phyloP scores from a whole-genome alignment of 2,329 filamentous ascomycete species.

The Monascus ruber region DNA sequence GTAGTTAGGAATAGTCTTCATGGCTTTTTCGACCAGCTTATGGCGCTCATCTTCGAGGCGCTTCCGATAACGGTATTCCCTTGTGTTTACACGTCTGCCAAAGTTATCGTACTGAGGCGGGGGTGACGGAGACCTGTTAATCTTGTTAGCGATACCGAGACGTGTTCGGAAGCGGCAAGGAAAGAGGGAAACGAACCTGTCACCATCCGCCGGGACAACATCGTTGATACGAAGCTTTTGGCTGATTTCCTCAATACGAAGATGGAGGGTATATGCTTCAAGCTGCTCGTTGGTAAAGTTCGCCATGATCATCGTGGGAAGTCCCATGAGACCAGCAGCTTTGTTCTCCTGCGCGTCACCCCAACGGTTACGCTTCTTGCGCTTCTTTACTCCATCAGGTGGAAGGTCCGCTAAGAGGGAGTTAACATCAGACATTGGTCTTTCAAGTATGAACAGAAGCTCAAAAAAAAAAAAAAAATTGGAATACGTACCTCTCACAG shows the following conservation, averaged over 20 bases:
- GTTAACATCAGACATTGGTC: constrained; percentile 10
- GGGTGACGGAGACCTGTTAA: constrained; percentile 76
- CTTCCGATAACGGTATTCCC: constrained; percentile 97
- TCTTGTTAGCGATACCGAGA: constrained; percentile 8
- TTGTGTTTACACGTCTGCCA: constrained; percentile 96
- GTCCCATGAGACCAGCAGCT: constrained; percentile 91
- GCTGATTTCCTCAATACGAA: constrained; percentile 97
- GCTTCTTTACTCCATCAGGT: constrained; percentile 68
- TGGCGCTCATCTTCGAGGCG: constrained; percentile 96
- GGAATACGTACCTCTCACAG: constrained; percentile 56
- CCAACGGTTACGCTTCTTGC: constrained; percentile 99
- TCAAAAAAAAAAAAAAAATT: background rate
- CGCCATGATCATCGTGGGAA: constrained; percentile 89
- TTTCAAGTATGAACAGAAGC: background rate
- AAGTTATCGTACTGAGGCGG: constrained; percentile 98
- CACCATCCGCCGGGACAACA: constrained; percentile 91
- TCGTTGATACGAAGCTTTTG: constrained; percentile 99
- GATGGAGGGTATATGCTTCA: constrained; percentile 89
- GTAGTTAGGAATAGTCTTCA: constrained; percentile 99
- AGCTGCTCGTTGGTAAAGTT: constrained; percentile 98
- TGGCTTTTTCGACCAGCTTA: constrained; percentile 96
- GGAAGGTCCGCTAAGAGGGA: constrained; percentile 32
- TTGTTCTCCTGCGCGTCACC: constrained; percentile 97
- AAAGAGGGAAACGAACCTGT: constrained; percentile 50
- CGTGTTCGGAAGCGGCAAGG: constrained; percentile 1